Conservation (phyloP, 2,329 filamentous ascomycete species). For the Cladosporium halotolerans region DNA sequence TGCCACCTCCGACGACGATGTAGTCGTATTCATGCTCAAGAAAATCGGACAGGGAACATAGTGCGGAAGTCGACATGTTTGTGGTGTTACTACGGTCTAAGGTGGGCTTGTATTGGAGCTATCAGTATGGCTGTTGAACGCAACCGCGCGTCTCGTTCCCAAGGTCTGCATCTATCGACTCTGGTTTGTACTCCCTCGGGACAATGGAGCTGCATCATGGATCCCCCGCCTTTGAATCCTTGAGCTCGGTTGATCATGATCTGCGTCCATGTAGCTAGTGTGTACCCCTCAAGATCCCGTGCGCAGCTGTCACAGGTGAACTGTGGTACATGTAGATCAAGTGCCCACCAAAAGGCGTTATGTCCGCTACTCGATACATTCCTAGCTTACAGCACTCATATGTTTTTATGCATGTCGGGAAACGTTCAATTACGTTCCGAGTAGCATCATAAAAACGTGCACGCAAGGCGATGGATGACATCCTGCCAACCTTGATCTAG, state of each 20-base stretch:
- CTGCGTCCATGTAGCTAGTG: background rate
- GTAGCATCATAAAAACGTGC: too few species aligned
- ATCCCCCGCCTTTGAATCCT: slow-evolving; percentile 1
- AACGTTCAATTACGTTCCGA: too few species aligned
- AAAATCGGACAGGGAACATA: slow-evolving; percentile 26
- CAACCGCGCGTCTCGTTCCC: background rate
- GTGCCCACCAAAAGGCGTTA: too few species aligned
- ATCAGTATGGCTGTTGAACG: background rate
- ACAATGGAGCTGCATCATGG: background rate
- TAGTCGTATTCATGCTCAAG: slow-evolving; percentile 23
- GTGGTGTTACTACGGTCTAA: background rate
- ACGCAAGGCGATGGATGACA: too few species aligned
- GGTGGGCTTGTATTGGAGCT: background rate
- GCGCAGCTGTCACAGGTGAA: too few species aligned
- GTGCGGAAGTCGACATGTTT: slow-evolving; percentile 14
- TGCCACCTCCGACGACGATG: slow-evolving; percentile 29
- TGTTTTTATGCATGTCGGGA: too few species aligned
- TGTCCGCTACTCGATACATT: too few species aligned
- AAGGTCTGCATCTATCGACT: background rate
- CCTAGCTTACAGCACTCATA: too few species aligned
- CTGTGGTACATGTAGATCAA: too few species aligned
- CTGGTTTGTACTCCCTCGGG: background rate
- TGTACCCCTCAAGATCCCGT: background rate
- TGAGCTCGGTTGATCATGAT: slow-evolving; percentile 1
- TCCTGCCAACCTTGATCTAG: too few species aligned